Evolutionary conservation across 1,284 basidiomycete genomes (phyloP).

Genomic region (Leccinum pachyderme): DNA sequence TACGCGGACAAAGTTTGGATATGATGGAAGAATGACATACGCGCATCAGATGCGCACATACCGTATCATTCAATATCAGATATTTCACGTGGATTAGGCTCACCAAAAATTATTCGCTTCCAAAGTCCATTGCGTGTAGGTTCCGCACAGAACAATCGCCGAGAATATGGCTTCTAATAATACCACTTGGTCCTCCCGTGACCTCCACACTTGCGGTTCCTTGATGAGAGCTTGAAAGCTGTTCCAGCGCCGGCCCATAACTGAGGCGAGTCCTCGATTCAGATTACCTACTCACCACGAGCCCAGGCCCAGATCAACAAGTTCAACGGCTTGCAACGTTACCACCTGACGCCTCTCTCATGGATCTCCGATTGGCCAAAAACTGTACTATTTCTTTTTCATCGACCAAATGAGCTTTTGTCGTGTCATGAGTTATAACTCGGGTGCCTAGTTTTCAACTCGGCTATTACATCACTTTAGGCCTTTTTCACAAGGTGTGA

Average conservation of each 20-base stretch:
- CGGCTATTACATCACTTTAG: too few species aligned
- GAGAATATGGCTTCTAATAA: too few species aligned
- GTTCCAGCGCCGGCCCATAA: not conserved
- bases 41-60: not conserved
- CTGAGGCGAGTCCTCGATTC: not conserved
- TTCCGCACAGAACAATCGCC: too few species aligned
- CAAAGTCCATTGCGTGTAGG: not conserved
- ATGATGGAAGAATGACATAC: conserved; percentile 2
- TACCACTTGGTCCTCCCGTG: not conserved
- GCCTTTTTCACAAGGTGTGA: too few species aligned
- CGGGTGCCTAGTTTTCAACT: too few species aligned
- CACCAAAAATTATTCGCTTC: not conserved
- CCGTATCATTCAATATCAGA: not conserved
- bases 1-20: conserved; percentile 17
- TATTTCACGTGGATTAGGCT: not conserved
- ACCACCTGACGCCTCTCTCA: too few species aligned
- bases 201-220: not conserved
- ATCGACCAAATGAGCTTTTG: too few species aligned
- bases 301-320: too few species aligned
- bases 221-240: not conserved
- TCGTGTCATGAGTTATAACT: too few species aligned
- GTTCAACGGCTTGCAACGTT: too few species aligned
- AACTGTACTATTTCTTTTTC: too few species aligned
- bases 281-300: not conserved
- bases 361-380: too few species aligned